Conservation (phyloP, 805 yeast genomes). For the Teunomyces cretensis region DNA sequence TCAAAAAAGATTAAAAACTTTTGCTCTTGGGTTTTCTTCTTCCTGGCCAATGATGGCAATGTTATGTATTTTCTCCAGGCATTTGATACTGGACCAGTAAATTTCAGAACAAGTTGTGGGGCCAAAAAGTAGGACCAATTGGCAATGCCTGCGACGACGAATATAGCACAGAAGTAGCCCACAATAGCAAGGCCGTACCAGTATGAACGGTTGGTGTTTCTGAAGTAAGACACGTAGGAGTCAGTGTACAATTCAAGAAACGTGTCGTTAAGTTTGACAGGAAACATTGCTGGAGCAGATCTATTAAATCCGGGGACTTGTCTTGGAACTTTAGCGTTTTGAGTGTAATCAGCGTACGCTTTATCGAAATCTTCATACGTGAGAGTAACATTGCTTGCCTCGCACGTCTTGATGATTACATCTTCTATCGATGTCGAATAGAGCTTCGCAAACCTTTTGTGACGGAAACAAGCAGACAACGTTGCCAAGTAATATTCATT, state of each 20-base stretch:
- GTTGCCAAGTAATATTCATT: conserved; percentile 29
- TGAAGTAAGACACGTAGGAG: conserved; percentile 18
- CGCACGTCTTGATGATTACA: conserved; percentile 18
- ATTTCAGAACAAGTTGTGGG: conserved; percentile 32
- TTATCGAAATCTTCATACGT: conserved; percentile 15
- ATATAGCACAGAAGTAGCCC: conserved; percentile 20
- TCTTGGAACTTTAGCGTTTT: conserved; percentile 13
- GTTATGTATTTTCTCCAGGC: conserved; percentile 15
- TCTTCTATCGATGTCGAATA: neutral
- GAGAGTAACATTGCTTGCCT: conserved; percentile 17
- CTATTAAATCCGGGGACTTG: conserved; percentile 26
- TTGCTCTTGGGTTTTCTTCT: conserved; percentile 19
- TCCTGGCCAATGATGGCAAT: conserved; percentile 21
- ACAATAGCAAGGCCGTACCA: conserved; percentile 25
- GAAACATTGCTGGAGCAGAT: conserved; percentile 16
- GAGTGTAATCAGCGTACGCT: conserved; percentile 14
- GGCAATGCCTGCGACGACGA: conserved; percentile 7
- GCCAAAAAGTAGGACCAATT: conserved; percentile 16
- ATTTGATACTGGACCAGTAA: conserved; percentile 25
- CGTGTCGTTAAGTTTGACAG: conserved; percentile 22
- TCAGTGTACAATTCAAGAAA: conserved; percentile 9
- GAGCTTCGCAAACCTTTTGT: conserved; percentile 10
- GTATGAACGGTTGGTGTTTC: conserved; percentile 22
- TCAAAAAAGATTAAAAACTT: conserved; percentile 16
- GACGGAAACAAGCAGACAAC: conserved; percentile 26